Evolutionary conservation across 2,329 filamentous ascomycete species (phyloP).

Genomic region (Diplodia scrobiculata): DNA sequence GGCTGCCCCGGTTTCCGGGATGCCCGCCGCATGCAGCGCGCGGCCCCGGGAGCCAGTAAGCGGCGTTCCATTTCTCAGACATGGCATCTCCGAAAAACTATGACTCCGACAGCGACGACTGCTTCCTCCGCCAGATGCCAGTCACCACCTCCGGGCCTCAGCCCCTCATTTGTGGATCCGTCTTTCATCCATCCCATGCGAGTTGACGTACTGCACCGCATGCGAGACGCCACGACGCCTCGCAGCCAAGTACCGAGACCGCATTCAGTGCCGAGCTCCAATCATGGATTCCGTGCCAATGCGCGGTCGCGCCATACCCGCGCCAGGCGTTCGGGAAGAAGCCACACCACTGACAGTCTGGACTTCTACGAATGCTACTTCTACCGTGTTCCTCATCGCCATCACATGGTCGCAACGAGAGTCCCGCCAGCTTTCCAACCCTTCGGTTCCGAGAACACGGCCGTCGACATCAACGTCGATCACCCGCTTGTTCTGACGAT

Average conservation of each 20-base stretch:
- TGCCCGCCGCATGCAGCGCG: neutral
- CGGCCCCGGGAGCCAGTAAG: neutral
- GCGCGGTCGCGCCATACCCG: slow-evolving; percentile 43
- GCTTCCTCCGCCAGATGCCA: slow-evolving; percentile 41
- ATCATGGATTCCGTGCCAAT: slow-evolving; percentile 41
- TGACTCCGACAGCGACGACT: slow-evolving; percentile 33
- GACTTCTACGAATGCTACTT: too few relatives aligned
- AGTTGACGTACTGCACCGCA: slow-evolving; percentile 40
- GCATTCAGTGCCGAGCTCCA: slow-evolving; percentile 48
- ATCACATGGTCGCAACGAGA: too few relatives aligned
- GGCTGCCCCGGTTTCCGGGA: neutral
- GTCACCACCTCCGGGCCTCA: slow-evolving; percentile 34
- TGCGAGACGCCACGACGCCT: slow-evolving; percentile 40
- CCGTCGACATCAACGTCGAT: slow-evolving; percentile 47
- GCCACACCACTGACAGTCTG: slow-evolving; percentile 38
- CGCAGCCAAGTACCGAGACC: slow-evolving; percentile 44
- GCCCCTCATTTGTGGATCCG: neutral
- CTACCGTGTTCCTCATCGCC: slow-evolving; percentile 45
- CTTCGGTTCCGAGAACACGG: slow-evolving; percentile 48
- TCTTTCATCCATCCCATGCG: neutral
- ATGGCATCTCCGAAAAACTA: neutral
- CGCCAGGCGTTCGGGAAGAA: slow-evolving; percentile 42
- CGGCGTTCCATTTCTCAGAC: slow-evolving; percentile 13
- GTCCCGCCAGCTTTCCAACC: slow-evolving; percentile 40
- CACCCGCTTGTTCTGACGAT: slow-evolving; percentile 49